Base-by-base conservation (phyloP, 441 rosid species). In the Raphanus hybrid region DNA sequence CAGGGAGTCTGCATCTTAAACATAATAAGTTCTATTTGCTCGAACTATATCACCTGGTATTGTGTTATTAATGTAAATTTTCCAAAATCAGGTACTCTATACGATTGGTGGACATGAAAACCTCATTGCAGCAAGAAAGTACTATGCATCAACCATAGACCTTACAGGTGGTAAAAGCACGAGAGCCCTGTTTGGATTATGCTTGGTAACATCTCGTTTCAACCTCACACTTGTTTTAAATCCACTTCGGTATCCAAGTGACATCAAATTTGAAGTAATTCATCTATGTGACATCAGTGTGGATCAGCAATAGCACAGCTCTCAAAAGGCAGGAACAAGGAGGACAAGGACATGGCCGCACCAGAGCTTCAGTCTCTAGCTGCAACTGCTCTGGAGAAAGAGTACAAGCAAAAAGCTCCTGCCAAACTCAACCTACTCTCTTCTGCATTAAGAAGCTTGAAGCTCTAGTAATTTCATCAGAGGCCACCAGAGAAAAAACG, bases 151-250 rank as follows among this genome's bases (percentile, higher is more conserved):
- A 72, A 81, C 98, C 39, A 80, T 92, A 73, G 93, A 89, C 76
- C 82, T 96, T 82, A 89, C 97, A 0, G 97, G 98, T 29, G 99
- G 99, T 77, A 96, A 92, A 88, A 96, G 91, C 78, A 88, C 88
- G 76, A 89, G 97, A 86, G 96, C 99, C 14, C 90, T 96, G 61
- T 76, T 92, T 35, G 98, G 99, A 73, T 76, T 93, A 63, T 96
- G 97, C 86, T 83, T 93, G 97, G 99, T 96, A 82, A 89, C 88
- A 67, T 72, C 63, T 78, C 69, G 6, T 62, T 77, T 73, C 57
- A 39, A 70, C 57, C 7, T 59, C 43, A 26, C 15, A 26, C 63
- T 57, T 3, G 70, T 75, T 59, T 20, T 23, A 23, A 69, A 48
- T 43, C 75, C 12, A 26, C 35, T 5, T 2, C 1, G 15, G 64